Evolutionary conservation across 108 stramenopile genomes (phyloP), one percentile per base, ranked within the genome.

Genomic region (Fragilaria crotonensis): DNA sequence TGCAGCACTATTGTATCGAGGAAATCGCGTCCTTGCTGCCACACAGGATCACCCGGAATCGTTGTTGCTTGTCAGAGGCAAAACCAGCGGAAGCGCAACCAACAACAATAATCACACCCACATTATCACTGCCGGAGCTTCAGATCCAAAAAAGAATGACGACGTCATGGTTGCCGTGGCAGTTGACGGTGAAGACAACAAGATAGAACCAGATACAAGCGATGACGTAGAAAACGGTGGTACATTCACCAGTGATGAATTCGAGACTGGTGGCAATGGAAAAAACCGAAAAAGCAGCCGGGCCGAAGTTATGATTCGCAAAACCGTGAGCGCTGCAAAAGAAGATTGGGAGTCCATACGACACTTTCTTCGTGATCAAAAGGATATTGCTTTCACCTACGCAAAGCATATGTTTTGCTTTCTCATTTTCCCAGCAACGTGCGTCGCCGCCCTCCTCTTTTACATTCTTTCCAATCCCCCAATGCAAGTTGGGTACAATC

Each of bases 371-470:
- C 45, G 46, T 21, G 54, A 62, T 3, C 62, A 70, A 30, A 63
- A 32, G 20, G 25, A 44, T 0, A 33, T 3, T 77, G 54, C 49
- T 63, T 67, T 45, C 36, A 60, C 14, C 58, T 41, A 0, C 67
- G 60, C 3, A 66, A 76, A 36, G 64, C 75, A 32, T 60, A 50
- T 27, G 19, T 47, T 25, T 14, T 41, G 7, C 36, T 41, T 41
- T 14, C 36, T 41, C 36, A 41, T 41, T 41, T 41, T 41, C 36
- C 36, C 36, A 11, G 36, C 36, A 41, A 41, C 36, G 14, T 41
- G 36, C 36, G 36, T 41, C 7, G 7, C 36, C 14, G 36, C 36
- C 14, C 36, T 41, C 36, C 36, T 41, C 7, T 41, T 41, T 41
- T 41, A 41, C 14, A 14, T 14, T 14, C 14, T 41, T 41, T 41